Evolutionary conservation across 2,329 filamentous ascomycete species (phyloP).

Genomic region (Herpotrichia juniperi): DNA sequence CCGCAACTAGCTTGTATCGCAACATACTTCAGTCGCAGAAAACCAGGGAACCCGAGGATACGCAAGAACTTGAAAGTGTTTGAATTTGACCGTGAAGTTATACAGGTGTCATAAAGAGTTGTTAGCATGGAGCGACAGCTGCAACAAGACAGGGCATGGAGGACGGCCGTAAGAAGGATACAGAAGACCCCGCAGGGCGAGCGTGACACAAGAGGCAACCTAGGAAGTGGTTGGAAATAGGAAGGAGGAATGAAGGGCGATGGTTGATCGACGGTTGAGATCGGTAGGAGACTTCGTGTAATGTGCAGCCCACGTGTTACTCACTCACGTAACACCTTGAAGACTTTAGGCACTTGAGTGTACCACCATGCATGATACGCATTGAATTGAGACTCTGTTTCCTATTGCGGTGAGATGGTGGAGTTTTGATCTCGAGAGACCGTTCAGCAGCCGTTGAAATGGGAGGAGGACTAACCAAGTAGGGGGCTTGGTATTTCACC

Average conservation of each 20-base stretch:
- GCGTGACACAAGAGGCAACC: background rate
- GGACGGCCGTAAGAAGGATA: background rate
- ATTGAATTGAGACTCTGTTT: too few relatives aligned
- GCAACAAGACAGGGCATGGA: conserved; percentile 1
- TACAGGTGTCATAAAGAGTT: conserved; percentile 3
- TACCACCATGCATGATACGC: background rate
- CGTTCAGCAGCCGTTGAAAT: too few relatives aligned
- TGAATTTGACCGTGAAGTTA: conserved; percentile 2
- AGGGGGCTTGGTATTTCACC: too few relatives aligned
- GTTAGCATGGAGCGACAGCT: conserved; percentile 1
- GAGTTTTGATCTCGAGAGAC: too few relatives aligned
- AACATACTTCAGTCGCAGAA: background rate
- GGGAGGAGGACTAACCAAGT: too few relatives aligned
- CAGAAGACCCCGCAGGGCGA: background rate
- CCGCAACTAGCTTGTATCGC: background rate
- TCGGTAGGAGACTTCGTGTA: background rate
- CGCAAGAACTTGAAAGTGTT: background rate
- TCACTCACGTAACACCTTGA: background rate
- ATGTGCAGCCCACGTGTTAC: background rate
- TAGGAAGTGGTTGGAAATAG: background rate
- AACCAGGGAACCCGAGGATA: background rate
- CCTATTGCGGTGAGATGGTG: too few relatives aligned
- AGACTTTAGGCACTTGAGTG: too few relatives aligned
- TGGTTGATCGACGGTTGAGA: background rate
- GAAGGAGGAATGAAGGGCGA: background rate